Base-by-base conservation (phyloP, 2,329 filamentous ascomycete species). In the Rhynchosporium agropyri region DNA sequence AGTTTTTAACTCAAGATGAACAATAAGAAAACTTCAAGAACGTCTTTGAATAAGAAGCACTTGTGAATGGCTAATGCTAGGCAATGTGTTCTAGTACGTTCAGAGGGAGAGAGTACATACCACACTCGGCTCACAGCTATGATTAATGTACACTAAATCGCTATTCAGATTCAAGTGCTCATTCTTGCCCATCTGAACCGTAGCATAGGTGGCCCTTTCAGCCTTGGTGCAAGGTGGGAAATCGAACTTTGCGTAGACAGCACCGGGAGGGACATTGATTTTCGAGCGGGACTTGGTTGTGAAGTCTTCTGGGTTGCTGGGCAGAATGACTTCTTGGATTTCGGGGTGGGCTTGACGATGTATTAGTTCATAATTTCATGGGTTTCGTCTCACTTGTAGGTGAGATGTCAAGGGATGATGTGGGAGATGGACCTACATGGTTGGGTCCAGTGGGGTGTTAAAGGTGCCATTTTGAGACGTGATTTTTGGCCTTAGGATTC, bases 91-190 rank as follows among this genome's bases (percentile, higher is more conserved):
- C 20, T 20, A 20, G 20, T 20, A 20, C 20, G 20, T 20, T 20
- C 42, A 45, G 6, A 42, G 40, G 51, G 33, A 48, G 10, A 46
- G 26, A 3, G 48, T 36, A 45, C 83, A 78, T 65, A 87, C 84
- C 64, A 89, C 79, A 72, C 83, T 84, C 29, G 86, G 86, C 70
- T 86, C 84, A 75, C 86, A 89, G 4, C 83, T 86, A 76, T 89
- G 86, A 74, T 89, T 89, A 68, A 88, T 85, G 75, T 88, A 89
- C 51, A 89, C 74, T 71, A 89, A 73, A 71, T 89, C 86, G 70
- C 83, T 87, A 77, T 89, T 89, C 49, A 89, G 77, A 70, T 84
- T 81, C 69, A 89, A 75, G 73, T 89, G 86, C 62, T 76, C 77
- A 67, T 83, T 74, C 60, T 76, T 76, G 64, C 80, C 83, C 65